These are phyloP conservation scores for Periconia sp. DNA, from an alignment of 2,329 filamentous ascomycete genomes.

Conservation along the genomic window DNA sequence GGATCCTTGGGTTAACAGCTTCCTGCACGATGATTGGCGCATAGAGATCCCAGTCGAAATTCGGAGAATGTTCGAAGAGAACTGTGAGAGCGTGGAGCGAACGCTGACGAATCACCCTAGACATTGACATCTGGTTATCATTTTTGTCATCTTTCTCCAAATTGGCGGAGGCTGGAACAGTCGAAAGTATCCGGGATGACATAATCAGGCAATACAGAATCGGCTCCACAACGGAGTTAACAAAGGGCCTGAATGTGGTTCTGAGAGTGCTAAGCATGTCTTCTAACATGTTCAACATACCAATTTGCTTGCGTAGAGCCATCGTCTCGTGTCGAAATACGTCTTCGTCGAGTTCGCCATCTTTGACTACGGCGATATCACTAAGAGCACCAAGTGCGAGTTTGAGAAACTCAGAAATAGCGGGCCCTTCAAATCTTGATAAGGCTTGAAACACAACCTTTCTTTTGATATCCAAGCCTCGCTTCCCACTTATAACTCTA, in stretches of 20 bases:
- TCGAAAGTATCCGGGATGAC: slow-evolving; percentile 56
- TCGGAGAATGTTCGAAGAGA: slow-evolving; percentile 75
- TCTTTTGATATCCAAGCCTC: slow-evolving; percentile 81
- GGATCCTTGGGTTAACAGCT: slow-evolving; percentile 76
- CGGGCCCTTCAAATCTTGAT: slow-evolving; percentile 74
- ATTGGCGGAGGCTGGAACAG: slow-evolving; percentile 42
- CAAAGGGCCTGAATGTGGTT: slow-evolving; percentile 71
- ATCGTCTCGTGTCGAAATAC: slow-evolving; percentile 59
- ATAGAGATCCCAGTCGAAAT: slow-evolving; percentile 75
- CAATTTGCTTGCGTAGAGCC: slow-evolving; percentile 79
- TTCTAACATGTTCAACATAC: slow-evolving; percentile 89
- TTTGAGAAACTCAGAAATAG: slow-evolving; percentile 80
- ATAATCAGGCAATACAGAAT: slow-evolving; percentile 81
- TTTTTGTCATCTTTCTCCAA: slow-evolving; percentile 31
- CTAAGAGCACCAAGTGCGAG: slow-evolving; percentile 78
- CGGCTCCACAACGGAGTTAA: slow-evolving; percentile 73
- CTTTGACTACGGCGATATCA: slow-evolving; percentile 63
- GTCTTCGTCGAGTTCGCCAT: slow-evolving; percentile 56
- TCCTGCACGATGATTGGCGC: slow-evolving; percentile 74
- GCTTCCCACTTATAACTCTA: slow-evolving; percentile 81
- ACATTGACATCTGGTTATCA: slow-evolving; percentile 58
- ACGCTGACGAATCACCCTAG: slow-evolving; percentile 70
- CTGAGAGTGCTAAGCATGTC: slow-evolving; percentile 86
- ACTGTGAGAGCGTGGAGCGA: slow-evolving; percentile 84
- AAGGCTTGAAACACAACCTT: slow-evolving; percentile 77